Evolutionary conservation across 2,329 filamentous ascomycete genomes (phyloP), one percentile per base, ranked within the genome.

Genomic region (Talaromyces piceae): DNA sequence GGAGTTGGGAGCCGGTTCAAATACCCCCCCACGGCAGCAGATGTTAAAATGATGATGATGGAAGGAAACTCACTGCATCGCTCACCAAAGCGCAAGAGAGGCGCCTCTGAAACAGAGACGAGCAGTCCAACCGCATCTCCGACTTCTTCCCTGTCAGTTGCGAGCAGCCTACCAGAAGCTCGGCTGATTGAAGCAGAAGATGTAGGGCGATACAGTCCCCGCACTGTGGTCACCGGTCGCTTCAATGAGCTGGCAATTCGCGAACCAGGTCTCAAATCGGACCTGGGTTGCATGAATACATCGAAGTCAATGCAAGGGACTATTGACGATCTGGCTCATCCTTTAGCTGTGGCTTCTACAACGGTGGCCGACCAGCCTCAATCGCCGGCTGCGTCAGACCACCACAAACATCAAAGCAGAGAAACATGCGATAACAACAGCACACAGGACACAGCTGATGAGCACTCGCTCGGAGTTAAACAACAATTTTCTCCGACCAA

Each of bases 221-320:
- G 65, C 49, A 63, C 67, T 25, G 60, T 59, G 20, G 69, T 73
- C 39, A 67, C 67, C 49, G 65, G 69, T 50, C 64, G 64, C 50
- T 63, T 74, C 44, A 65, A 66, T 45, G 61, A 68, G 47, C 59
- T 74, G 50, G 68, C 70, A 43, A 64, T 74, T 50, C 63, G 64
- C 28, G 65, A 62, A 30, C 20, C 33, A 41, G 27, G 31, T 31
- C 13, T 39, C 31, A 41, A 27, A 18, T 7, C 31, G 23, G 45
- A 43, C 23, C 25, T 47, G 23, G 8, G 23, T 43, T 22, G 39
- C 39, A 5, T 12, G 20, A 43, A 43, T 12, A 22, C 23, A 61
- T 52, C 39, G 61, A 57, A 50, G 50, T 53, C n/a, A 9, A 26
- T 43, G 13, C 27, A 41, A 43, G 33, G 26, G 22, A 2, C 18